These are phyloP conservation scores for Candida taoyuanica DNA, from an alignment of 805 yeast species.

Conservation along the genomic window DNA sequence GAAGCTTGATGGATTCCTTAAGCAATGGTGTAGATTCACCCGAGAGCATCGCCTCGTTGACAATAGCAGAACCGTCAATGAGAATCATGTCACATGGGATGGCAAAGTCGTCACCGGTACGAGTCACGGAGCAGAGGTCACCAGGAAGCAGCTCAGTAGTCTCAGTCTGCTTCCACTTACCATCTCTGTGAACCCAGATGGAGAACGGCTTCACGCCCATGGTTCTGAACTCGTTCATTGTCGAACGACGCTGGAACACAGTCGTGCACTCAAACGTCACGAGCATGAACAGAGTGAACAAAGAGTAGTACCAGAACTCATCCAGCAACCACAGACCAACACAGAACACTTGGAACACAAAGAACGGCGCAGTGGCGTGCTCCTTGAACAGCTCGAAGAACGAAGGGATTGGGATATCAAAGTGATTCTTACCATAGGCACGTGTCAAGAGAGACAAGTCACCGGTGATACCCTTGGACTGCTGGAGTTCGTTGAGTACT, in stretches of 20 bases:
- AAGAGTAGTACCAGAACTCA: slow-evolving; percentile 93
- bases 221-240: slow-evolving; percentile 91
- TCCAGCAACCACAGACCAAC: slow-evolving; percentile 95
- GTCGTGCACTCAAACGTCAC: slow-evolving; percentile 91
- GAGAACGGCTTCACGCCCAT: slow-evolving; percentile 95
- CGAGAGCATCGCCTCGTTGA: slow-evolving; percentile 97
- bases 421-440: slow-evolving; percentile 77
- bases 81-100: slow-evolving; percentile 90
- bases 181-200: slow-evolving; percentile 66
- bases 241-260: slow-evolving; percentile 91
- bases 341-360: slow-evolving; percentile 93
- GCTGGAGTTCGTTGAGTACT: slow-evolving; percentile 51
- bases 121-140: slow-evolving; percentile 79
- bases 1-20: slow-evolving; percentile 83
- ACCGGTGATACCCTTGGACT: slow-evolving; percentile 49
- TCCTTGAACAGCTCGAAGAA: slow-evolving; percentile 88
- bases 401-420: slow-evolving; percentile 94
- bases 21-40: slow-evolving; percentile 97
- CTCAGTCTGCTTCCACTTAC: slow-evolving; percentile 62
- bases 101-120: slow-evolving; percentile 89
- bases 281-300: slow-evolving; percentile 88
- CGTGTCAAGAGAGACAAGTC: slow-evolving; percentile 46
- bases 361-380: slow-evolving; percentile 97
- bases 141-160: slow-evolving; percentile 84
- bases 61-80: slow-evolving; percentile 87